A percentile compares a stretch with the other conserved stretches of the same genome.
These are phyloP conservation scores for Trifolium dubium DNA, from an alignment of 306 rosid genomes.

Conservation along the genomic window DNA sequence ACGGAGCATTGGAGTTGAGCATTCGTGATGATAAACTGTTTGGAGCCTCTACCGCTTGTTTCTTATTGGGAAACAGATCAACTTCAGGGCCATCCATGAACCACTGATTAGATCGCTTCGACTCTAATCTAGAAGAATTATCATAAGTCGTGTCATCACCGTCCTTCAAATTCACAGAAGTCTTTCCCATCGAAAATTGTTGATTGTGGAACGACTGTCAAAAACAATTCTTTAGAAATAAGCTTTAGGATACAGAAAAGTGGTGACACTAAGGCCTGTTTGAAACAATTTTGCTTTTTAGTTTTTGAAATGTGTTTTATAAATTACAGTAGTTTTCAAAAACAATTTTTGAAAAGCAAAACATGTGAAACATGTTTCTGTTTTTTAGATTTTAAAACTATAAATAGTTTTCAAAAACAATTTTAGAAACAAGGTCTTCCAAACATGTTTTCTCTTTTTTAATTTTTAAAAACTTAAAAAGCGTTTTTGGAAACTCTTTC, in stretches of 20 bases:
- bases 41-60: constrained; percentile 66
- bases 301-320: too few species aligned
- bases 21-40: constrained; percentile 55
- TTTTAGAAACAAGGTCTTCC: too few species aligned
- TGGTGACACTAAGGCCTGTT: constrained; percentile 13
- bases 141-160: constrained; percentile 53
- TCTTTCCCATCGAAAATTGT: constrained; percentile 71
- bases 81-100: constrained; percentile 69
- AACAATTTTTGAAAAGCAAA: too few species aligned
- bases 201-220: constrained; percentile 62
- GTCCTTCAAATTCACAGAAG: constrained; percentile 55
- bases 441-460: too few species aligned
- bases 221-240: too few species aligned
- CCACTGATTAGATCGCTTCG: constrained; percentile 78
- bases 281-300: too few species aligned
- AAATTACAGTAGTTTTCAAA: too few species aligned
- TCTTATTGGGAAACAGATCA: constrained; percentile 69
- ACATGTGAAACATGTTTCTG: too few species aligned
- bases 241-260: constrained; percentile 4
- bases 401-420: too few species aligned
- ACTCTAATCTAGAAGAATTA: constrained; percentile 60
- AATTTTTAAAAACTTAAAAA: too few species aligned
- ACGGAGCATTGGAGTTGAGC: constrained; percentile 52
- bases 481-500: too few species aligned
- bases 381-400: too few species aligned